These are phyloP conservation scores for Stemphylium vesicarium DNA, from an alignment of 2,329 filamentous ascomycete genomes.

Conservation along the genomic window DNA sequence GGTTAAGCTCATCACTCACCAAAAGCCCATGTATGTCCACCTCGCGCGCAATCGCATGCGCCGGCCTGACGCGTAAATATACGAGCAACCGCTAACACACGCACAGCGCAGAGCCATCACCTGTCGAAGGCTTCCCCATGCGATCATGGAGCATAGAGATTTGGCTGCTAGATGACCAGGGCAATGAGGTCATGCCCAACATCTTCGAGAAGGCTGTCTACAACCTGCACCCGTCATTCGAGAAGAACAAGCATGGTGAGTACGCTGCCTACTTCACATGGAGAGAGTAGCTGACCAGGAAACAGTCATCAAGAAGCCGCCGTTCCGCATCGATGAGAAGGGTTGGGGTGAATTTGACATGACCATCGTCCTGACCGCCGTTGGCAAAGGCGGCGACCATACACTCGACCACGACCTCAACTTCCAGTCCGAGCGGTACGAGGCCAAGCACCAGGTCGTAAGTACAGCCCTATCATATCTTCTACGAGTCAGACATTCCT, in stretches of 20 bases:
- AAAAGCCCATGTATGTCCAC: constrained; percentile 78
- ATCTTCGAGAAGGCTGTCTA: constrained; percentile 94
- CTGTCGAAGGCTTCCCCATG: constrained; percentile 88
- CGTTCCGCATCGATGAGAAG: constrained; percentile 89
- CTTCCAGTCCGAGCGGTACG: constrained; percentile 82
- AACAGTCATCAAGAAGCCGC: constrained; percentile 73
- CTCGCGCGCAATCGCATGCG: constrained; percentile 22
- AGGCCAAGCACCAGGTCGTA: constrained; percentile 77
- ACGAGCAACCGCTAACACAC: constrained; percentile 19
- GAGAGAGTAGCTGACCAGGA: not conserved
- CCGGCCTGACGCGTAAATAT: constrained; percentile 16
- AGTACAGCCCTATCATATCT: constrained; percentile 38
- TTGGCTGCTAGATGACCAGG: constrained; percentile 82
- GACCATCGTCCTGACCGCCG: constrained; percentile 79
- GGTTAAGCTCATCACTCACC: constrained; percentile 92
- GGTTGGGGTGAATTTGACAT: constrained; percentile 99
- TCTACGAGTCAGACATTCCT: not conserved
- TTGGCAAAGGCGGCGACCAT: constrained; percentile 85
- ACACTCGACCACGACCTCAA: constrained; percentile 87
- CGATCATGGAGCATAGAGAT: constrained; percentile 90
- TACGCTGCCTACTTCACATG: not conserved
- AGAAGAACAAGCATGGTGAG: constrained; percentile 81
- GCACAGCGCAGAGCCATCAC: constrained; percentile 75
- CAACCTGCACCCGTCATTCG: constrained; percentile 92
- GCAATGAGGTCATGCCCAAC: constrained; percentile 80